These are phyloP conservation scores for Delphinella strobiligena DNA, from an alignment of 2,329 filamentous ascomycete species.

Conservation along the genomic window DNA sequence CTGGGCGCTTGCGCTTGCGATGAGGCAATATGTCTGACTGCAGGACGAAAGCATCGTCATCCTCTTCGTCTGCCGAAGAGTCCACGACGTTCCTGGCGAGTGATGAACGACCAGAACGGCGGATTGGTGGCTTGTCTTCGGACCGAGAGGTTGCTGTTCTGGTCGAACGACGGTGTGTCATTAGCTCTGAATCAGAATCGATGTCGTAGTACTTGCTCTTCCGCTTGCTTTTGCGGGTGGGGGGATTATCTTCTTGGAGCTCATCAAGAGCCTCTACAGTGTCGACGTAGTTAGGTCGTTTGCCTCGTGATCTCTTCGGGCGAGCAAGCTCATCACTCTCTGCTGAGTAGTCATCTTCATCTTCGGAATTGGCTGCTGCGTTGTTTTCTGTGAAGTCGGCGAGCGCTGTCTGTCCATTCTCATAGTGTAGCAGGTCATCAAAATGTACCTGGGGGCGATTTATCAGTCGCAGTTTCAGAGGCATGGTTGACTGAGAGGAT, in stretches of 20 bases:
- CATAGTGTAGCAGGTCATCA: slow-evolving; percentile 30
- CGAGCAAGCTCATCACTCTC: too few relatives aligned
- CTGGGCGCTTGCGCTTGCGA: slow-evolving; percentile 26
- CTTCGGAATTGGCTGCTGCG: not conserved
- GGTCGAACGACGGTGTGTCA: slow-evolving; percentile 1
- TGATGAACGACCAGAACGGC: slow-evolving; percentile 1
- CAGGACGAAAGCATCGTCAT: slow-evolving; percentile 14
- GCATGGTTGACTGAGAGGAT: not conserved
- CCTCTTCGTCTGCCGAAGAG: slow-evolving; percentile 11
- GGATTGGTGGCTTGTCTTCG: too few relatives aligned
- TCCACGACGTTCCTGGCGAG: not conserved
- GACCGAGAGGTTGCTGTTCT: slow-evolving; percentile 10
- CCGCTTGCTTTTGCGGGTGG: slow-evolving; percentile 10
- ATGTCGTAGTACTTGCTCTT: slow-evolving; percentile 1
- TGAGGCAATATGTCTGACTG: slow-evolving; percentile 28
- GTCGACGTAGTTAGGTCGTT: slow-evolving; percentile 3
- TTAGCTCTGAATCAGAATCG: slow-evolving; percentile 4
- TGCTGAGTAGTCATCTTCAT: slow-evolving; percentile 4
- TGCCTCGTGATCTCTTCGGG: too few relatives aligned
- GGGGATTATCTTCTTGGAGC: not conserved
- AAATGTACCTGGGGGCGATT: slow-evolving; percentile 29
- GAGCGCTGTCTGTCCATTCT: slow-evolving; percentile 36
- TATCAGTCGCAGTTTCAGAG: slow-evolving; percentile 5
- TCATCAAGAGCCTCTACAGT: slow-evolving; percentile 1
- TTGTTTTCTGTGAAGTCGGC: slow-evolving; percentile 23